phyloP scores from a whole-genome alignment of 2,329 filamentous ascomycete species.

The Phaeosphaeria sp. region DNA sequence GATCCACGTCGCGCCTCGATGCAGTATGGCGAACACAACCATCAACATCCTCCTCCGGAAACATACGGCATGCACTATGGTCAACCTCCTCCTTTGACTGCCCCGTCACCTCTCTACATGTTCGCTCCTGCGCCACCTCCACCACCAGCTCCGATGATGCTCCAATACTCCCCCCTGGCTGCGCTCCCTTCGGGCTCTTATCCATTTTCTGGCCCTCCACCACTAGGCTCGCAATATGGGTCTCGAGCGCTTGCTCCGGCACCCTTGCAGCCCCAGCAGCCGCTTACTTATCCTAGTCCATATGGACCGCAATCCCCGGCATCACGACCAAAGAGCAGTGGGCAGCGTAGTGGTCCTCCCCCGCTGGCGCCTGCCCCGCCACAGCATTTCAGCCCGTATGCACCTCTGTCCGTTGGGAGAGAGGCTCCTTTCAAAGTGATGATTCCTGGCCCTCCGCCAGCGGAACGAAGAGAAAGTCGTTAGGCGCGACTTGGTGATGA shows the following conservation, averaged over 20 bases:
- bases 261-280: conserved; percentile 25
- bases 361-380: conserved; percentile 40
- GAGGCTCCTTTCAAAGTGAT: conserved; percentile 42
- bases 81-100: conserved; percentile 25
- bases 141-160: conserved; percentile 30
- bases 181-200: conserved; percentile 31
- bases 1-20: conserved; percentile 24
- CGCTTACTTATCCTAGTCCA: conserved; percentile 35
- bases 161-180: conserved; percentile 36
- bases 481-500: conserved; percentile 23
- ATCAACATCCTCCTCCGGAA: conserved; percentile 26
- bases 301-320: conserved; percentile 36
- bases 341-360: conserved; percentile 30
- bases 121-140: conserved; percentile 26
- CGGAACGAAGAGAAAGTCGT: conserved; percentile 32
- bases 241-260: conserved; percentile 34
- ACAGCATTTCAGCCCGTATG: conserved; percentile 35
- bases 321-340: conserved; percentile 31
- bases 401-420: conserved; percentile 21
- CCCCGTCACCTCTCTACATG: conserved; percentile 27
- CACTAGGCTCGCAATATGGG: conserved; percentile 14
- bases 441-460: conserved; percentile 34
- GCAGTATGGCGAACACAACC: conserved; percentile 21
- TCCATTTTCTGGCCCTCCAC: conserved; percentile 19
- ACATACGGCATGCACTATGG: conserved; percentile 24